Evolutionary conservation across 2,329 filamentous ascomycete species (phyloP), one percentile per base, ranked within the genome.

Genomic region (Drechslerella stenobrocha): DNA sequence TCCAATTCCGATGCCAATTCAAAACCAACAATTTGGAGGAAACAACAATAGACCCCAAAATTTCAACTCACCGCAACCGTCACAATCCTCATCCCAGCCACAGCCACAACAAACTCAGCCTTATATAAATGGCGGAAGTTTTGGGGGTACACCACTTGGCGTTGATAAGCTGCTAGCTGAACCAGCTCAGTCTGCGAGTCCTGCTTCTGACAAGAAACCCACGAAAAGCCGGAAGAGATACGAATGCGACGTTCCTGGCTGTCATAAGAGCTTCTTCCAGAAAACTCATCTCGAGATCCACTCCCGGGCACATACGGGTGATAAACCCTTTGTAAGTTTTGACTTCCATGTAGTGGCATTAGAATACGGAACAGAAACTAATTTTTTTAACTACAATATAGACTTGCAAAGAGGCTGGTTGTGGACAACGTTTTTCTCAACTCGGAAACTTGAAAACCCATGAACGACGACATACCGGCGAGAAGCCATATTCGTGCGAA

Each of bases 271-370:
- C 69, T 97, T 96, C 76, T 84, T 84, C 65, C 92, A 97, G 75
- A 95, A 92, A 78, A 96, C 91, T 0, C 92, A 97, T 73, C 81
- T 96, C 8, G 88, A 93, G 69, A 96, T 95, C 48, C 93, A 98
- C 76, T 85, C 84, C 45, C 83, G 91, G 70, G 87, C 88, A 2
- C 93, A 98, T 76, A 96, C 89, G 1, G 93, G 93, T 13, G 85
- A 88, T 55, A 93, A 90, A 75, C 92, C 92, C 66, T 96, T 92
- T 75, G 87, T 95, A 79, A 80, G 89, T 80, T 44, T 70, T 44
- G 23, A 20, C 46, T n/a, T 32, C n/a, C n/a, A n/a, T n/a, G n/a
- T n/a, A 46, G 28, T 37, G 1, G 18, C 24, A 45, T 13, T 28
- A n/a, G 30, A n/a, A 9, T 20, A 9, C 8, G 11, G 13, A n/a